Evolutionary conservation across 345 rosid species (phyloP).

Genomic region (Citrus reticulata): DNA sequence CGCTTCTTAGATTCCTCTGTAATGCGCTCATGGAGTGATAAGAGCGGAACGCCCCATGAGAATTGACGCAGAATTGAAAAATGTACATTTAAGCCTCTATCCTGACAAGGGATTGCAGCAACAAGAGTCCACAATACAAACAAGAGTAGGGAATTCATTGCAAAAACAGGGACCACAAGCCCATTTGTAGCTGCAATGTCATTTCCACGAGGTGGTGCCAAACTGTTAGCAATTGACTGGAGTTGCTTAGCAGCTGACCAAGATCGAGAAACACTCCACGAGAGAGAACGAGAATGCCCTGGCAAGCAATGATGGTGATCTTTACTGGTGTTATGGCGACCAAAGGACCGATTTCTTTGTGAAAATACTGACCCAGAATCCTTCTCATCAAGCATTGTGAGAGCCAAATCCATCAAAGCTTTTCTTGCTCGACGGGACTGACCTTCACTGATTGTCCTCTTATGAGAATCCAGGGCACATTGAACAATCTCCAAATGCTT

Average conservation of each 20-base stretch:
- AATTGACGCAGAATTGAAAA: constrained; percentile 28
- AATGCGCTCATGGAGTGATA: constrained; percentile 29
- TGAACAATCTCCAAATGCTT: constrained; percentile 41
- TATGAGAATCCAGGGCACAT: constrained; percentile 21
- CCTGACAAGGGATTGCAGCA: constrained; percentile 48
- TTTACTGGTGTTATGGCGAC: constrained; percentile 15
- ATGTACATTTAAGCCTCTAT: constrained; percentile 28
- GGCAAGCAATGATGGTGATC: constrained; percentile 10
- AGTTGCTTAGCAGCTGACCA: constrained; percentile 47
- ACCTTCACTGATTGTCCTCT: constrained; percentile 27
- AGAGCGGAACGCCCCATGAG: constrained; percentile 23
- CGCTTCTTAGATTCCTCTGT: constrained; percentile 38
- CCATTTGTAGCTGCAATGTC: constrained; percentile 37
- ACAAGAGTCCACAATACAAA: constrained; percentile 40
- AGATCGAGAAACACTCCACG: constrained; percentile 42
- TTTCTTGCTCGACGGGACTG: constrained; percentile 40
- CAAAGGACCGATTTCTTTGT: constrained; percentile 32
- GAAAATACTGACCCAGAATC: constrained; percentile 29
- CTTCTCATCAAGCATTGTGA: constrained; percentile 41
- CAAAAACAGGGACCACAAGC: constrained; percentile 25
- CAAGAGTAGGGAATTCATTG: constrained; percentile 28
- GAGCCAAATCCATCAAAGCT: constrained; percentile 34
- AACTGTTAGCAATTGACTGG: constrained; percentile 28
- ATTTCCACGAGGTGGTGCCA: constrained; percentile 26
- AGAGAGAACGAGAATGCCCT: constrained; percentile 38